These are phyloP conservation scores for Cicer yamashitae DNA, from an alignment of 306 rosid species.

Conservation along the genomic window DNA sequence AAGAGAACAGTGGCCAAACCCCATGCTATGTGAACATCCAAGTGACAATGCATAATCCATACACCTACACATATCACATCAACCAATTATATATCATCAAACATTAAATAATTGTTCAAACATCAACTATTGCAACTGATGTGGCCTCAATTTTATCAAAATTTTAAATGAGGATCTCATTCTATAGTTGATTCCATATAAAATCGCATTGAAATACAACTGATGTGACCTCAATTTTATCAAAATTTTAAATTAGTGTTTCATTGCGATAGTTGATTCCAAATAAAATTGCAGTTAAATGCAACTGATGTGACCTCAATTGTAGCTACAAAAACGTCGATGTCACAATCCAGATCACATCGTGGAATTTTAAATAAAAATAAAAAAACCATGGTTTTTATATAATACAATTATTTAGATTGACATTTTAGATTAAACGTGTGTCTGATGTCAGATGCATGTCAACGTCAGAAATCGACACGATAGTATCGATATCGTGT, in stretches of 20 bases:
- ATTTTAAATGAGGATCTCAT: not conserved
- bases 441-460: no score
- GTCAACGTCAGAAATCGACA: no score
- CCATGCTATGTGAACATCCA: slow-evolving; percentile 93
- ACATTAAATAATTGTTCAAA: not conserved
- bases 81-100: not conserved
- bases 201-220: not conserved
- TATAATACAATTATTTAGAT: no score
- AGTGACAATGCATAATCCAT: slow-evolving; percentile 94
- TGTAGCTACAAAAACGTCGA: not conserved
- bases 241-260: not conserved
- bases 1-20: slow-evolving; percentile 89
- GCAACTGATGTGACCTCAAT: not conserved
- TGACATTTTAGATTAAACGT: no score
- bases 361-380: no score
- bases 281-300: not conserved
- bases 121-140: no score
- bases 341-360: not conserved
- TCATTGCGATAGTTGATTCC: not conserved
- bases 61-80: slow-evolving; percentile 57
- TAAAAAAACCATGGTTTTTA: no score
- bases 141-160: not conserved
- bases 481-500: no score
- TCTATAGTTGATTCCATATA: not conserved
- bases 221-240: not conserved